Conservation (phyloP, 768 basidiomycete genomes). For the Amanita exitialis region DNA sequence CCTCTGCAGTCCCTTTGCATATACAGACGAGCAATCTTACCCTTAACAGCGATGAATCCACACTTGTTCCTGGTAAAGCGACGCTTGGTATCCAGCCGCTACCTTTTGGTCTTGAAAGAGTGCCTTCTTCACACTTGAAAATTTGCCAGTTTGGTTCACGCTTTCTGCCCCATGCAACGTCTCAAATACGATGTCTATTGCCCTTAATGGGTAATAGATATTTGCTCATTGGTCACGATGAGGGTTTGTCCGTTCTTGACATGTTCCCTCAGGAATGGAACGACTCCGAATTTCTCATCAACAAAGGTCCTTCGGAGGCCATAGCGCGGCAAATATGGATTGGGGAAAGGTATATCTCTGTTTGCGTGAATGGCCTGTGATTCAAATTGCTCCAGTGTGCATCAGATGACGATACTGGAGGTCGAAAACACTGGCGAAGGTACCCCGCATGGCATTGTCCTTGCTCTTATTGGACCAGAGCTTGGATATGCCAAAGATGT, state of each 20-base stretch:
- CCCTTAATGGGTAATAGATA: conserved; percentile 56
- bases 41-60: conserved; percentile 17
- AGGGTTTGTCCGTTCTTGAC: conserved; percentile 74
- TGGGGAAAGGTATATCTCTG: conserved; percentile 56
- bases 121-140: conserved; percentile 54
- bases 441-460: conserved; percentile 61
- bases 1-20: conserved; percentile 20
- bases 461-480: conserved; percentile 64
- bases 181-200: conserved; percentile 66
- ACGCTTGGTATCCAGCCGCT: conserved; percentile 24
- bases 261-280: conserved; percentile 72
- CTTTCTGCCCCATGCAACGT: conserved; percentile 72
- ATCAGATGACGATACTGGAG: conserved; percentile 72
- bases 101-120: conserved; percentile 37
- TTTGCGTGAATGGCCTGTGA: background rate
- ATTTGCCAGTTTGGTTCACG: conserved; percentile 78
- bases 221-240: conserved; percentile 71
- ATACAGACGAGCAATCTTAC: conserved; percentile 35
- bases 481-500: conserved; percentile 42
- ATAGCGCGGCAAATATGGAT: conserved; percentile 58
- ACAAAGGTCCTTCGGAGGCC: conserved; percentile 66
- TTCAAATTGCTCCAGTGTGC: conserved; percentile 37
- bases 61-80: conserved; percentile 15
- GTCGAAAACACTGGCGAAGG: conserved; percentile 41
- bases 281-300: conserved; percentile 32